Base-by-base conservation (phyloP, 768 basidiomycete genomes). In the Strobilomyces echinocephalus region DNA sequence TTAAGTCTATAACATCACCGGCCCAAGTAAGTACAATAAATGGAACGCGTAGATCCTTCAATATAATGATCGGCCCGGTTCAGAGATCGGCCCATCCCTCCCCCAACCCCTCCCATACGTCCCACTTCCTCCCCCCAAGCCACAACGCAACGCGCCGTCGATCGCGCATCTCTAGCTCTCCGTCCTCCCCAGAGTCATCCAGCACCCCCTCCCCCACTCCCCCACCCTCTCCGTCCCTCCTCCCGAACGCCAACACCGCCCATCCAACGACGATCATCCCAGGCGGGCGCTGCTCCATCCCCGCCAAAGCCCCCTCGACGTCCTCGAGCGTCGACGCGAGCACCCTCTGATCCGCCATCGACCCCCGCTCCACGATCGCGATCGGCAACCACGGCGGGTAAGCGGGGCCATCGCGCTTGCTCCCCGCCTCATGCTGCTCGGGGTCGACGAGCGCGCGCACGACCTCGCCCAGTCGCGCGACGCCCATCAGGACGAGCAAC, bases 251-350 rank as follows among this genome's bases (percentile, higher is more conserved):
- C 57, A 93, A 67, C 10, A 88, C 87, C 3, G 86, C 79, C 95
- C 95, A 99, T 2, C 97, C 97, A 60, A 99, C 78, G 30, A 97
- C 78, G 67, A 98, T 88, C 89, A 99, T 94, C 9, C 94, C 97
- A 0, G 97, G 97, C 16, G 95, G 93, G 34, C 95, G 73, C 68
- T 98, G 94, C 61, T 91, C 81, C 36, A 97, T 81, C 61, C 86
- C 78, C 50, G 72, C 56, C 56, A 53, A 30, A 71, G 46, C 20
- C 2, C 3, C 76, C 1, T 69, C 78, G 6, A 69, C 76, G 6
- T 81, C 80, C 55, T 89, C 76, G 46, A 99, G 66, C 1, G 94
- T 98, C 16, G 87, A 88, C 28, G 77, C 76, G 20, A 97, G 76
- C 3, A 89, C 82, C 14, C 97, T 75, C 70, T 98, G 97, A 70